A percentile compares a stretch with the other conserved stretches of the same genome.
phyloP scores from a whole-genome alignment of 1,284 basidiomycete genomes.

The Heterobasidion parviporum region DNA sequence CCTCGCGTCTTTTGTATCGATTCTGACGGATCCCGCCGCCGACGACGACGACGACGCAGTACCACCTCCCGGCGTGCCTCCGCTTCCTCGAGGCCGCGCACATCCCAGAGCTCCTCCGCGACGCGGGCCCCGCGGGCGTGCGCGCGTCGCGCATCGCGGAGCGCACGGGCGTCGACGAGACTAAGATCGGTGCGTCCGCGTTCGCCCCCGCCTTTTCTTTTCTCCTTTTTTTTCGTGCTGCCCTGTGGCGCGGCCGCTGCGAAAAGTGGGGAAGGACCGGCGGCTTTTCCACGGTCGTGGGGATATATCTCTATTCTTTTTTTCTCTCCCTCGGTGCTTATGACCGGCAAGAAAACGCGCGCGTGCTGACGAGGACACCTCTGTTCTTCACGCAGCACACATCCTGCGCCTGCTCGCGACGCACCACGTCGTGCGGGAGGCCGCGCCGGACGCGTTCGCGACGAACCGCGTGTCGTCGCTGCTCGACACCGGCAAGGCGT shows the following conservation, averaged over 20 bases:
- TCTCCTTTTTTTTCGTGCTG: background rate
- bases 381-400: slow-evolving; percentile 32
- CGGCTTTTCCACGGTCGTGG: too few relatives aligned
- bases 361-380: background rate
- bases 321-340: background rate
- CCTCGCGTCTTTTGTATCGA: background rate
- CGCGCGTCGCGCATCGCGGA: slow-evolving; percentile 49
- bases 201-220: background rate
- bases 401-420: slow-evolving; percentile 64
- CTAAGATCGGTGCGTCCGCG: slow-evolving; percentile 36
- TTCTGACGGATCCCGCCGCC: background rate
- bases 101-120: slow-evolving; percentile 56
- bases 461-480: slow-evolving; percentile 57
- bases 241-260: too few relatives aligned
- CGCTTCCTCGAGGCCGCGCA: slow-evolving; percentile 61
- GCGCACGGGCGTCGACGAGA: slow-evolving; percentile 30
- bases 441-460: slow-evolving; percentile 57
- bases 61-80: slow-evolving; percentile 62
- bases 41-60: slow-evolving; percentile 41
- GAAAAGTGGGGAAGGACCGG: too few relatives aligned
- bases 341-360: background rate
- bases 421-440: slow-evolving; percentile 60
- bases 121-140: slow-evolving; percentile 46
- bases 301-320: background rate
- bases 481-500: slow-evolving; percentile 55